A percentile compares a stretch with the other conserved stretches of the same genome.
These are phyloP conservation scores for Withania somnifera DNA, from an alignment of 305 asterid species.

Conservation along the genomic window DNA sequence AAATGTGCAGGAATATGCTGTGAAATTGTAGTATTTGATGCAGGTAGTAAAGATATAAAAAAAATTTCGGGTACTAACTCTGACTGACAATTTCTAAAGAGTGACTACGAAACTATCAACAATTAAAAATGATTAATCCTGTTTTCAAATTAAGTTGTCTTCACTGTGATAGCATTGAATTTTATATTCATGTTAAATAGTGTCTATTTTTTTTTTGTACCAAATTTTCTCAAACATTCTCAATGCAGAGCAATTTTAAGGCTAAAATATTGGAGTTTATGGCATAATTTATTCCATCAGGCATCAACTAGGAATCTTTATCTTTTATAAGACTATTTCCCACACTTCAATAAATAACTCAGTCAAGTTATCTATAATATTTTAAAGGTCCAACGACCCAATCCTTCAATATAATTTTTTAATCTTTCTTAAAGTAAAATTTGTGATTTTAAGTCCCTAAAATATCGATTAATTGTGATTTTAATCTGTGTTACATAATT, in stretches of 20 bases:
- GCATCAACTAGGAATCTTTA: not conserved
- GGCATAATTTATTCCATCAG: not conserved
- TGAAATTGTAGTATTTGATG: too few species aligned
- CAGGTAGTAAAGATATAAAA: too few species aligned
- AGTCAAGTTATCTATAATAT: not conserved
- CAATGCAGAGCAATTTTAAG: not conserved
- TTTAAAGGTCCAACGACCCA: not conserved
- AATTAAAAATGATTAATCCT: not conserved
- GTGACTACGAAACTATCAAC: not conserved
- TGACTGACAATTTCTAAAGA: not conserved
- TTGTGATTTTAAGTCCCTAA: not conserved
- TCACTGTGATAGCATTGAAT: not conserved
- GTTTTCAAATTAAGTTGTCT: not conserved
- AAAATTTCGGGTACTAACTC: too few species aligned
- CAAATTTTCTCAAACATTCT: not conserved
- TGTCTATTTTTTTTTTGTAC: not conserved
- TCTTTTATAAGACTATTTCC: not conserved
- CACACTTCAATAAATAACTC: not conserved
- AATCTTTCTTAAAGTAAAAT: not conserved
- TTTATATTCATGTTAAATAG: not conserved
- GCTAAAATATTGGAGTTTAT: not conserved
- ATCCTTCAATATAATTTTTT: not conserved
- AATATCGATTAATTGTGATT: not conserved
- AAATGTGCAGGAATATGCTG: too few species aligned
- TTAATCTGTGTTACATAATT: not conserved